Base-by-base conservation (phyloP, 345 rosid genomes). In the Luvunga scandens region DNA sequence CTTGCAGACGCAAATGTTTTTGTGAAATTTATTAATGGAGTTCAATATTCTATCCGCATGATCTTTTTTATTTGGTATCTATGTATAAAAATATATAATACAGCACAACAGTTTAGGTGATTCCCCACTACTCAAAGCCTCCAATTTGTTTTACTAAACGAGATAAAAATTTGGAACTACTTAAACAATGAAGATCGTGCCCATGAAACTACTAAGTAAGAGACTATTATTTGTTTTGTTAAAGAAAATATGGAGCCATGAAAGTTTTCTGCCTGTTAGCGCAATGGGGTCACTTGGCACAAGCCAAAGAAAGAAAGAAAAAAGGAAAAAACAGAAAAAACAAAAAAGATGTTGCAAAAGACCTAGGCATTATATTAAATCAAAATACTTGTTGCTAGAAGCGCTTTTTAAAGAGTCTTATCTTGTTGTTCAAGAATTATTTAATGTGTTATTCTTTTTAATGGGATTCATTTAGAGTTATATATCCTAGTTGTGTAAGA, bases 1-100 rank as follows among this genome's bases (percentile, higher is more conserved):
- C 86, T 83, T 80, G 84, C 63, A 81, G 72, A 83, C 83, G 87
- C 82, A 78, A 79, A 73, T 75, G 75, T 65, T 77, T 71, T 70
- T 25, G 28, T 16, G 18, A 63, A 72, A 71, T 72, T 80, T 71
- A 71, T 68, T 73, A 69, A 60, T 75, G 64, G 60, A 71, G 53
- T 45, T 78, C 62, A 33, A 74, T 81, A 80, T 81, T 83, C 74
- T 77, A 80, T 73, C 30, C 56, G 5, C 45, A 64, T 27, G 61
- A 36, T 18, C 53, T 61, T 5, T 25, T 16, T 75, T 39, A 13
- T 4, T 18, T 1, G 25, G 31, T 55, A 63, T 34, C 50, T 50
- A 74, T 62, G 38, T 12, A 56, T 53, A 53, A 53, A 53, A 14
- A 27, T 60, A 77, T 79, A 67, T 61, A 72, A 73, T 33, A 25